A percentile compares a stretch with the other conserved stretches of the same genome.
phyloP scores from a whole-genome alignment of 1,284 basidiomycete genomes.

The Marasmius oreades region DNA sequence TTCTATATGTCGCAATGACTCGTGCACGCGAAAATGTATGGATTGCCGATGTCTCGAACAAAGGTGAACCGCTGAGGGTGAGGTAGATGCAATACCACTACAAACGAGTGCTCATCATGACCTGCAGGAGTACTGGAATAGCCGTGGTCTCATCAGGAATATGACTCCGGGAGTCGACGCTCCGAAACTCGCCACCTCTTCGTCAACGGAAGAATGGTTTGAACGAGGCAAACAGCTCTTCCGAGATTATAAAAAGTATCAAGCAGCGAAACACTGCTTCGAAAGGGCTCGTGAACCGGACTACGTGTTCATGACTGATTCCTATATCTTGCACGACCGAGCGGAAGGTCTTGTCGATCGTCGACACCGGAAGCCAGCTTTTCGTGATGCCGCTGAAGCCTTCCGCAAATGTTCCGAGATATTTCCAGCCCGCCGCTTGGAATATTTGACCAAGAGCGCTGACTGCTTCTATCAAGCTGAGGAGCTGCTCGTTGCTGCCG shows the following conservation, averaged over 20 bases:
- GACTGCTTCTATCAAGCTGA: conserved; percentile 47
- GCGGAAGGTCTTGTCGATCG: conserved; percentile 12
- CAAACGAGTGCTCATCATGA: not conserved
- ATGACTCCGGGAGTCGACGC: conserved; percentile 40
- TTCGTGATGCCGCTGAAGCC: conserved; percentile 41
- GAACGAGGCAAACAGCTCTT: conserved; percentile 50
- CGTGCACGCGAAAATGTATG: conserved; percentile 64
- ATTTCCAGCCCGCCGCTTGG: conserved; percentile 23
- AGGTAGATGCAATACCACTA: conserved; percentile 12
- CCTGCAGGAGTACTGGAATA: conserved; percentile 45
- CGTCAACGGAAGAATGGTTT: conserved; percentile 53
- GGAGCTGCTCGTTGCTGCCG: conserved; percentile 41
- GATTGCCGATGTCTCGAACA: conserved; percentile 60
- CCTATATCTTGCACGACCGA: conserved; percentile 33
- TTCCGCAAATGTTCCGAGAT: conserved; percentile 40
- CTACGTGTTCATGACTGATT: conserved; percentile 40
- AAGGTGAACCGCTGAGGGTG: conserved; percentile 57
- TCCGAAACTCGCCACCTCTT: conserved; percentile 46
- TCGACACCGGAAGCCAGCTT: conserved; percentile 31
- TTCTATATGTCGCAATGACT: conserved; percentile 68
- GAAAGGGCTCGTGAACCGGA: conserved; percentile 44
- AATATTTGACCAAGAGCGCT: conserved; percentile 48
- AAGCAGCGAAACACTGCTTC: conserved; percentile 61
- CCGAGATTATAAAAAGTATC: conserved; percentile 43
- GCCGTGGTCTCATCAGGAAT: conserved; percentile 37